Conservation (phyloP, 805 yeast species). For the Lachancea waltii region DNA sequence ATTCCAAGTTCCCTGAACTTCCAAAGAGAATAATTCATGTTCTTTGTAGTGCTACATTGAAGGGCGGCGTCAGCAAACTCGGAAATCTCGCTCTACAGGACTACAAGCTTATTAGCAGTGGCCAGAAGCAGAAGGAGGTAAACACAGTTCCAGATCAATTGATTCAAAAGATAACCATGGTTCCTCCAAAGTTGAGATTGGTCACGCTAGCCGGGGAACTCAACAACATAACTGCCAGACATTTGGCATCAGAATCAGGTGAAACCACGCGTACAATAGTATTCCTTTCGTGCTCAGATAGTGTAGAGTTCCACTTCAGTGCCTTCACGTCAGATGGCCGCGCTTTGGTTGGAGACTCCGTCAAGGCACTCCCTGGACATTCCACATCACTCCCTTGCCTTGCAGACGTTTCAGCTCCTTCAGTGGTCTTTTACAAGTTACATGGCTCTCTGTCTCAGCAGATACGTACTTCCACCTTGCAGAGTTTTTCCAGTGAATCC, state of each 20-base stretch:
- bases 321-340: conserved; percentile 47
- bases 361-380: conserved; percentile 26
- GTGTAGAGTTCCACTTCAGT: conserved; percentile 89
- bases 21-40: conserved; percentile 71
- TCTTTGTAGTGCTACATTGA: conserved; percentile 91
- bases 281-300: conserved; percentile 88
- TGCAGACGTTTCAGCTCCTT: conserved; percentile 31
- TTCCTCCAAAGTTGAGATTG: conserved; percentile 86
- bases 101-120: conserved; percentile 59
- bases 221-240: conserved; percentile 38
- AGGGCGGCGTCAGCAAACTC: conserved; percentile 67
- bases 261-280: conserved; percentile 58
- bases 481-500: conserved; percentile 45
- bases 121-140: conserved; percentile 19
- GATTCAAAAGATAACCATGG: conserved; percentile 69
- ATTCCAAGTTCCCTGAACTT: conserved; percentile 43
- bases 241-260: conserved; percentile 16
- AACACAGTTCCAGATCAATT: conserved; percentile 84
- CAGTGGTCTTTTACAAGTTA: conserved; percentile 54
- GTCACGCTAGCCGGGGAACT: conserved; percentile 71
- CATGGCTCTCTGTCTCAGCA: conserved; percentile 92
- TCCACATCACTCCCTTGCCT: conserved; percentile 29
- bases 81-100: conserved; percentile 71
- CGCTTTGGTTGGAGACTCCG: conserved; percentile 31
- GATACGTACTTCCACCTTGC: conserved; percentile 69